Conservation (phyloP, 805 yeast species). For the Schwanniomyces polymorphus region DNA sequence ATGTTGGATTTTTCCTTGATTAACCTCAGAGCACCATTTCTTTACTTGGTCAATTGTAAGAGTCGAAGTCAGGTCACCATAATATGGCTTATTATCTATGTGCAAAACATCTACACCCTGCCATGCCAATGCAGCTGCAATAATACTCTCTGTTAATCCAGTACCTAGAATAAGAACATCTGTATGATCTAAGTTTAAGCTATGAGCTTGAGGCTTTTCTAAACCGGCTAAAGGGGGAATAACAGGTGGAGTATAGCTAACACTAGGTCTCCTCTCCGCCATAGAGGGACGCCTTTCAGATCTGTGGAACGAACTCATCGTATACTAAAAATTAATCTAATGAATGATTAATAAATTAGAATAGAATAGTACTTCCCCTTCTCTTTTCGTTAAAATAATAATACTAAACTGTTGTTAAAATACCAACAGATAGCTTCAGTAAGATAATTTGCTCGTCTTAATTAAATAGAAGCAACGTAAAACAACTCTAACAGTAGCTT, state of each 20-base stretch:
- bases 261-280: slow-evolving; percentile 48
- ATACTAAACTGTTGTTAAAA: too few relatives aligned
- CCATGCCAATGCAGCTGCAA: slow-evolving; percentile 96
- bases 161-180: slow-evolving; percentile 94
- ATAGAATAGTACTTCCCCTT: too few relatives aligned
- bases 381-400: too few relatives aligned
- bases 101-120: slow-evolving; percentile 96
- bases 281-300: slow-evolving; percentile 43
- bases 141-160: slow-evolving; percentile 81
- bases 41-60: slow-evolving; percentile 83
- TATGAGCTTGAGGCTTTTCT: slow-evolving; percentile 67
- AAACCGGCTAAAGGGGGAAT: slow-evolving; percentile 77
- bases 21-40: slow-evolving; percentile 77
- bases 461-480: too few relatives aligned
- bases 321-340: too few relatives aligned
- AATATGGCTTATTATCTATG: slow-evolving; percentile 78
- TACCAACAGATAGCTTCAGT: too few relatives aligned
- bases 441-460: too few relatives aligned
- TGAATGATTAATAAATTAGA: too few relatives aligned
- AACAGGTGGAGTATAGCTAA: slow-evolving; percentile 41
- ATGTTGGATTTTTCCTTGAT: slow-evolving; percentile 42
- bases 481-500: too few relatives aligned
- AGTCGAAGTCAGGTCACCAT: slow-evolving; percentile 88
- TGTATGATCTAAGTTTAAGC: slow-evolving; percentile 62
- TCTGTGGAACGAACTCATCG: slow-evolving; percentile 16